Conservation (phyloP, 805 yeast genomes). For the Wickerhamomyces hampshirensis region DNA sequence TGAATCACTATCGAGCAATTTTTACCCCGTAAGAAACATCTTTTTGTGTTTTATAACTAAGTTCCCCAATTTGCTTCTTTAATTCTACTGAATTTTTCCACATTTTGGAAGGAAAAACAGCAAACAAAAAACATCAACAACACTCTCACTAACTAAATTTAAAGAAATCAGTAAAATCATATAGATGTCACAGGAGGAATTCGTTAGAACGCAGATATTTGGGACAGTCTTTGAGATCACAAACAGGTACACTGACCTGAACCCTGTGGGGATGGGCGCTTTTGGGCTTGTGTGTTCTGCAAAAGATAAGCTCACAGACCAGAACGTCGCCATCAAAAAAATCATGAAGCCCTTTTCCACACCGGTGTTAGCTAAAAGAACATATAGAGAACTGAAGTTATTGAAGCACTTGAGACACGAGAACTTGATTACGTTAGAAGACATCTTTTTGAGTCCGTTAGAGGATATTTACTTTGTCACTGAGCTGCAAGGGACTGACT, state of each 20-base stretch:
- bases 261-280: conserved; percentile 99
- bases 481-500: conserved; percentile 93
- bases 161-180: not conserved
- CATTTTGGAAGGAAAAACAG: too few species aligned
- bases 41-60: too few species aligned
- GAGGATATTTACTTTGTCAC: conserved; percentile 97
- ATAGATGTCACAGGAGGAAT: conserved; percentile 23
- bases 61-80: too few species aligned
- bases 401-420: conserved; percentile 93
- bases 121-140: not conserved
- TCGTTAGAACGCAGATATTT: conserved; percentile 74
- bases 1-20: too few species aligned
- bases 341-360: conserved; percentile 97
- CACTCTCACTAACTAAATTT: too few species aligned
- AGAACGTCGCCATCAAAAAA: conserved; percentile 94
- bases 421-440: conserved; percentile 87
- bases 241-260: conserved; percentile 80
- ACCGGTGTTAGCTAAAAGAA: conserved; percentile 90
- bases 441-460: conserved; percentile 87
- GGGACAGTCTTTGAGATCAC: conserved; percentile 96
- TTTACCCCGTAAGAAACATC: too few species aligned
- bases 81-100: too few species aligned
- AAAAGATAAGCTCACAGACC: conserved; percentile 81
- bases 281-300: conserved; percentile 98
- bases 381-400: conserved; percentile 91